phyloP scores from a whole-genome alignment of 2,329 filamentous ascomycete species.

The Exserohilum turcica region DNA sequence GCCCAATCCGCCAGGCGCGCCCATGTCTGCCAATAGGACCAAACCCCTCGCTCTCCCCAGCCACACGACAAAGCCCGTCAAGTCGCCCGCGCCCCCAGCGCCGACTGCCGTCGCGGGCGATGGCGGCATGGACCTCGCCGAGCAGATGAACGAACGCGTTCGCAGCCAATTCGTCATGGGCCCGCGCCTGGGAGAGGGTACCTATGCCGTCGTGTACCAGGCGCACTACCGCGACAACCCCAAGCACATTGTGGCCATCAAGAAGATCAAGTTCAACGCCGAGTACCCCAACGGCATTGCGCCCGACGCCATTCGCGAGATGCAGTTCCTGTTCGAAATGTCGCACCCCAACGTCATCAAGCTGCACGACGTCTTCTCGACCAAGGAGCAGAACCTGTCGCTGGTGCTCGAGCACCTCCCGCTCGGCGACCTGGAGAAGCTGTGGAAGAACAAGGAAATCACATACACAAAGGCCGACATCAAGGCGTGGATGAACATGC shows the following conservation, averaged over 20 bases:
- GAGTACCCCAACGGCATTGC: conserved; percentile 90
- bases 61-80: conserved; percentile 22
- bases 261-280: conserved; percentile 86
- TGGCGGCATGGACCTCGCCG: conserved; percentile 49
- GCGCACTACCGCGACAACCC: conserved; percentile 78
- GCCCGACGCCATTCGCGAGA: conserved; percentile 92
- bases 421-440: conserved; percentile 90
- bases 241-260: conserved; percentile 80
- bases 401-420: conserved; percentile 93
- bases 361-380: conserved; percentile 89
- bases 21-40: conserved; percentile 27
- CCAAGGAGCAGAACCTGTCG: conserved; percentile 95
- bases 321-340: conserved; percentile 93
- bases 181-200: conserved; percentile 92
- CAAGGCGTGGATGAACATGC: conserved; percentile 98
- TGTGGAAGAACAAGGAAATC: conserved; percentile 77
- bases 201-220: conserved; percentile 93
- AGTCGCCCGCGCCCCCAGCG: conserved; percentile 17
- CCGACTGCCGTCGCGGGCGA: conserved; percentile 22
- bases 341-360: conserved; percentile 95
- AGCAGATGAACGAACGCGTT: conserved; percentile 55
- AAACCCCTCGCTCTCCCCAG: conserved; percentile 44
- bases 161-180: conserved; percentile 91
- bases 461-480: conserved; percentile 88
- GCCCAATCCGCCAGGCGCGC: conserved; percentile 30